These are phyloP conservation scores for Cryptococcus sp. DNA, from an alignment of 1,284 basidiomycete genomes.

Conservation along the genomic window DNA sequence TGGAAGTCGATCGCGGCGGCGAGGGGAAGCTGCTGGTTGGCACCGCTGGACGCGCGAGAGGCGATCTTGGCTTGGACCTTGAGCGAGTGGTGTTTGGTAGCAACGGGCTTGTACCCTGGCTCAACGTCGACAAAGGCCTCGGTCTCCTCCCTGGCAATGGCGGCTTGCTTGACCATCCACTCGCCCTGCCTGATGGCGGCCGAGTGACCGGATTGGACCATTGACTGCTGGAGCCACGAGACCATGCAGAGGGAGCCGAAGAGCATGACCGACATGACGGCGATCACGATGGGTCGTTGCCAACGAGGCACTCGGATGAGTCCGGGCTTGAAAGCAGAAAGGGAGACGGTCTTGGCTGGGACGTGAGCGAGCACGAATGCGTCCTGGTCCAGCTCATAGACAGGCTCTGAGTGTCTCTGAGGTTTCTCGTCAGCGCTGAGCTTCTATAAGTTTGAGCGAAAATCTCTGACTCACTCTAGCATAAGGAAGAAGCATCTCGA, in stretches of 20 bases:
- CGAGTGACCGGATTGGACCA: conserved; percentile 19
- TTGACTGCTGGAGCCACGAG: conserved; percentile 24
- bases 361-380: conserved; percentile 28
- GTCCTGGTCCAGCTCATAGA: conserved; percentile 22
- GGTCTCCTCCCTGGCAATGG: conserved; percentile 16
- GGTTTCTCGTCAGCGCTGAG: neutral
- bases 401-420: conserved; percentile 12
- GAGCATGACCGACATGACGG: conserved; percentile 27
- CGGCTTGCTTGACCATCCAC: conserved; percentile 24
- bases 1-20: conserved; percentile 7
- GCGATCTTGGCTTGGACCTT: conserved; percentile 22
- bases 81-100: conserved; percentile 26
- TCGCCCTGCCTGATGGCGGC: conserved; percentile 22
- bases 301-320: conserved; percentile 23
- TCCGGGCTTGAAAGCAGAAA: conserved; percentile 24
- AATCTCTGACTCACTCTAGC: conserved; percentile 12
- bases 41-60: conserved; percentile 6
- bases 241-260: conserved; percentile 30
- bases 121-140: conserved; percentile 22
- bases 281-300: conserved; percentile 29
- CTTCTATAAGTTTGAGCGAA: neutral
- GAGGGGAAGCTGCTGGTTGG: conserved; percentile 5
- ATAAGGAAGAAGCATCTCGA: conserved; percentile 18
- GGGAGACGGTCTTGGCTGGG: conserved; percentile 20
- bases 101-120: conserved; percentile 21